phyloP scores from a whole-genome alignment of 1,284 basidiomycete genomes.

The Singerocomus inundabilis region DNA sequence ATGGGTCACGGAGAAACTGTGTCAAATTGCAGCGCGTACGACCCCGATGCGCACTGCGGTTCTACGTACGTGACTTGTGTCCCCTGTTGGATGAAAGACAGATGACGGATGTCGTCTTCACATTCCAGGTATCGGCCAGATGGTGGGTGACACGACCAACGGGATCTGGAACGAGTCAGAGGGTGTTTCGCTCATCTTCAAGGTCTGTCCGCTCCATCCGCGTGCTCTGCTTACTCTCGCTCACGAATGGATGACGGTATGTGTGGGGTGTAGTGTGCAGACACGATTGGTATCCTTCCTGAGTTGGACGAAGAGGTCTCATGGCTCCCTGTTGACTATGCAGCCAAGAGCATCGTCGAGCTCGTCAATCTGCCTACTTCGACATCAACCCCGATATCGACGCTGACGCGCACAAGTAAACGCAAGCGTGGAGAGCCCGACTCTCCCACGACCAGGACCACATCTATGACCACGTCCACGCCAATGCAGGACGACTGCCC shows the following conservation, averaged over 20 bases:
- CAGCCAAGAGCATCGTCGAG: constrained; percentile 51
- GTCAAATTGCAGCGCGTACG: constrained; percentile 38
- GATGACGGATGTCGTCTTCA: background rate
- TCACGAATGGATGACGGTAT: too few relatives aligned
- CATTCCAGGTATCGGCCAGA: constrained; percentile 44
- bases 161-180: constrained; percentile 65
- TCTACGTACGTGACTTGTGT: constrained; percentile 28
- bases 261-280: constrained; percentile 32
- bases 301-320: constrained; percentile 43
- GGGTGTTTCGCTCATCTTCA: constrained; percentile 41
- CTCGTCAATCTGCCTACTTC: constrained; percentile 34
- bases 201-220: too few relatives aligned
- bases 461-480: background rate
- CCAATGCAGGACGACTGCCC: constrained; percentile 12
- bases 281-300: constrained; percentile 46
- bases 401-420: too few relatives aligned
- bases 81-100: background rate
- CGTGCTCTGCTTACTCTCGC: too few relatives aligned
- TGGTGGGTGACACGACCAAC: constrained; percentile 49
- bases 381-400: background rate
- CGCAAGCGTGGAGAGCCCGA: background rate
- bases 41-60: constrained; percentile 39
- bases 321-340: constrained; percentile 61
- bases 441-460: background rate
- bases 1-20: constrained; percentile 62